A percentile compares a stretch with the other conserved stretches of the same genome.
phyloP scores from a whole-genome alignment of 352 stramenopile genomes.

The Phytophthora pseudosyringae region DNA sequence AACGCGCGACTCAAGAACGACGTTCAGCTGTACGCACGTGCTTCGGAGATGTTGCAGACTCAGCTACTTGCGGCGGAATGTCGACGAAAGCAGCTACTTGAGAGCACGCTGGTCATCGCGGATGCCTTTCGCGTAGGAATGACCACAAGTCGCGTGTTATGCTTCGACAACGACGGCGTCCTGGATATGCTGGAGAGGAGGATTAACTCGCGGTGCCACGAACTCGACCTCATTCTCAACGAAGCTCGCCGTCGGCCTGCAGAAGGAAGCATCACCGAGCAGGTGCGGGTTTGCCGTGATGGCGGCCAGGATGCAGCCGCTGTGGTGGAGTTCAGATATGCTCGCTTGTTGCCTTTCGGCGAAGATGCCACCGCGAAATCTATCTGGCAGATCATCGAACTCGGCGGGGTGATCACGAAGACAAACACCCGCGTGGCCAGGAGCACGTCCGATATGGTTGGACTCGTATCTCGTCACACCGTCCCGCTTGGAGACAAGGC shows the following conservation, averaged over 20 bases:
- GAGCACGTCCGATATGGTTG: conserved; percentile 13
- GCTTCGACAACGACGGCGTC: conserved; percentile 8
- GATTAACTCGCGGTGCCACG: conserved; percentile 19
- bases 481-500: conserved; percentile 8
- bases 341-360: conserved; percentile 17
- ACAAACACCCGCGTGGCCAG: conserved; percentile 1
- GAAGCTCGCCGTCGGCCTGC: conserved; percentile 3
- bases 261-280: conserved; percentile 2
- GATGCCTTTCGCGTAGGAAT: conserved; percentile 18
- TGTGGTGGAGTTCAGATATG: conserved; percentile 20
- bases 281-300: conserved; percentile 26
- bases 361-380: conserved; percentile 14
- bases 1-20: conserved; percentile 15
- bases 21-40: conserved; percentile 7
- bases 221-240: conserved; percentile 16
- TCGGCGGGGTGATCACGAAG: conserved; percentile 8
- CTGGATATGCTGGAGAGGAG: conserved; percentile 18
- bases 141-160: background rate
- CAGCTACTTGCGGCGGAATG: conserved; percentile 4
- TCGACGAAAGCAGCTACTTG: conserved; percentile 4
- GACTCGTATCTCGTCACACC: conserved; percentile 9
- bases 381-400: conserved; percentile 24
- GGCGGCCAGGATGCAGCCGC: background rate
- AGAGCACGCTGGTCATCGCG: background rate
- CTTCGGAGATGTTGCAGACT: conserved; percentile 7